Conservation (phyloP, 768 basidiomycete genomes). For the Polyporus arcularius region DNA sequence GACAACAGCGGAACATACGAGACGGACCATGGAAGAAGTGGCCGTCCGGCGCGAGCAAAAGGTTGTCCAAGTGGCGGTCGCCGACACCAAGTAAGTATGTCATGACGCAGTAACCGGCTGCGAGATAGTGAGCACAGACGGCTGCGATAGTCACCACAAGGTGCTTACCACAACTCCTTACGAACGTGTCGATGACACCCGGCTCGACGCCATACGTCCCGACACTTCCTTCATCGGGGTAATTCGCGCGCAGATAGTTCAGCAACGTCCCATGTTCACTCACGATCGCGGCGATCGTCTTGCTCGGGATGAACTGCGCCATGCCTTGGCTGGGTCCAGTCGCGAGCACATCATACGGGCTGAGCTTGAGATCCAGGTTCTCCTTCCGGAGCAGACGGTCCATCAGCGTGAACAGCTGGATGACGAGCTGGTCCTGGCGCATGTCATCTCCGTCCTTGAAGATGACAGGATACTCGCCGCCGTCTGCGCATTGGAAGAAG, state of each 20-base stretch:
- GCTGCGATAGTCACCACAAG: not conserved
- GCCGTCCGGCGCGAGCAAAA: slow-evolving; percentile 90
- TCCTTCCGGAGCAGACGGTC: slow-evolving; percentile 91
- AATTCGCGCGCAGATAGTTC: slow-evolving; percentile 81
- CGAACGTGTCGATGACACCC: slow-evolving; percentile 92
- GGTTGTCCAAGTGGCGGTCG: slow-evolving; percentile 94
- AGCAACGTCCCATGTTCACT: slow-evolving; percentile 88
- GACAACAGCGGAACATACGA: not conserved
- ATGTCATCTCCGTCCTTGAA: slow-evolving; percentile 99
- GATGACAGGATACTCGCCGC: slow-evolving; percentile 89
- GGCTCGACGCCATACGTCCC: slow-evolving; percentile 96
- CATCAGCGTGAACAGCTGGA: slow-evolving; percentile 99
- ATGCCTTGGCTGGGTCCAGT: slow-evolving; percentile 93
- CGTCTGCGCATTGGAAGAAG: slow-evolving; percentile 85
- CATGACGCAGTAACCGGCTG: slow-evolving; percentile 97
- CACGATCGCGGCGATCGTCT: slow-evolving; percentile 92
- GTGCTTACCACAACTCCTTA: slow-evolving; percentile 88
- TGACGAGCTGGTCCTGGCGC: slow-evolving; percentile 96
- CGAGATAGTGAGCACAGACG: slow-evolving; percentile 3
- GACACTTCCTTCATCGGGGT: slow-evolving; percentile 93
- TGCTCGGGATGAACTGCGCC: slow-evolving; percentile 95
- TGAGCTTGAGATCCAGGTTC: slow-evolving; percentile 90
- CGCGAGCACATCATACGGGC: slow-evolving; percentile 90
- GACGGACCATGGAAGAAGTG: slow-evolving; percentile 93
- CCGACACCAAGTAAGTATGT: slow-evolving; percentile 97